Base-by-base conservation (phyloP, 2,329 filamentous ascomycete genomes). In the Aspergillus pseudonomiae region DNA sequence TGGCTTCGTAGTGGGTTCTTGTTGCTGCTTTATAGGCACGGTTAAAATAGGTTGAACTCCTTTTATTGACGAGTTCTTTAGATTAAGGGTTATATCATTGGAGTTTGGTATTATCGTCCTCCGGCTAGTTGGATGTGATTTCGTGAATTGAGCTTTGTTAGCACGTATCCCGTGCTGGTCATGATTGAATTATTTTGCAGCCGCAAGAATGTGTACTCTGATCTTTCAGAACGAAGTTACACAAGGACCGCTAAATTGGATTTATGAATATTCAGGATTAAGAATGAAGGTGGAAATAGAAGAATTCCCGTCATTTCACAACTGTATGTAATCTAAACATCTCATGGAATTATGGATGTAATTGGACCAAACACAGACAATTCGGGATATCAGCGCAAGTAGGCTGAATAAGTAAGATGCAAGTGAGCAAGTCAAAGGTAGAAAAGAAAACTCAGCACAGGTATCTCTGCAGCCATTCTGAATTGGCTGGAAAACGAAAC, bases 401-500 rank as follows among this genome's bases (percentile, higher is more conserved):
- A 66, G 60, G 64, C 59, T 43, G 62, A 57, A 65, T 62, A 46
- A 52, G 60, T 57, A 39, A 43, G 60, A 55, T 60, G 53, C 58
- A 64, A 60, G 58, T 63, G 63, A 45, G 63, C 63, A 46, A 64
- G 56, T 55, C 58, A 57, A 48, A 57, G 39, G 56, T 58, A 54
- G 57, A 64, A 63, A 57, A 67, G 59, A 65, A 68, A 62, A 74
- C 68, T 71, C 67, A 69, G 71, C 70, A 72, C 68, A 74, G 73
- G 70, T 75, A 75, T 75, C 74, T 72, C 74, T 63, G 67, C 71
- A 73, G 71, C 71, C 73, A 68, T 69, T 66, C 66, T 66, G 70
- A 66, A 52, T 67, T 67, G 68, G 68, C 65, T 61, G 64, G 55
- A 58, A 63, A 67, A 63, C 60, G 60, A 53, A 65, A 41, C 57